These are phyloP conservation scores for Leptographium galeiforme DNA, from an alignment of 2,329 filamentous ascomycete species.

Conservation along the genomic window DNA sequence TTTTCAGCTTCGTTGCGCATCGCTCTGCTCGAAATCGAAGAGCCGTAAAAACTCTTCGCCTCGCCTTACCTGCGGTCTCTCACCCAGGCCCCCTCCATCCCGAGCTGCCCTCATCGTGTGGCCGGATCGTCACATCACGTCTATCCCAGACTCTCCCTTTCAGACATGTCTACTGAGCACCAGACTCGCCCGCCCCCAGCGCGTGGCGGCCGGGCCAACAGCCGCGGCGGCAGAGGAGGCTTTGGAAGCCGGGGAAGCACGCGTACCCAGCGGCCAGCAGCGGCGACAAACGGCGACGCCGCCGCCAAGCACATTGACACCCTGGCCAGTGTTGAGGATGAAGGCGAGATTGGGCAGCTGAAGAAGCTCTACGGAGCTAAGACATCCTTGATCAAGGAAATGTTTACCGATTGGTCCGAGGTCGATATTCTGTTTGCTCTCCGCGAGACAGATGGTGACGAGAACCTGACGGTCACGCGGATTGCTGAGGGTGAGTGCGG, in stretches of 20 bases:
- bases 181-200: constrained; percentile 69
- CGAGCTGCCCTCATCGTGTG: neutral
- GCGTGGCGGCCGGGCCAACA: constrained; percentile 73
- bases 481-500: constrained; percentile 57
- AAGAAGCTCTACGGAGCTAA: constrained; percentile 79
- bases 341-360: constrained; percentile 81
- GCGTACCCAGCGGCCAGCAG: constrained; percentile 44
- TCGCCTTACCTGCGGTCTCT: neutral
- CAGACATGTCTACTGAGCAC: constrained; percentile 89
- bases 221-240: constrained; percentile 71
- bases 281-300: constrained; percentile 57
- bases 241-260: constrained; percentile 58
- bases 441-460: constrained; percentile 73
- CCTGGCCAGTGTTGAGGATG: constrained; percentile 54
- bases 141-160: constrained; percentile 11
- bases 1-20: neutral
- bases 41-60: neutral
- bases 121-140: neutral
- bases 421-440: constrained; percentile 88
- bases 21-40: neutral
- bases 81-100: neutral
- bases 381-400: constrained; percentile 71
- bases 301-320: constrained; percentile 46
- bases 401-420: constrained; percentile 92
- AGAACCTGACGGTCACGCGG: constrained; percentile 59